phyloP scores from a whole-genome alignment of 2,329 filamentous ascomycete genomes.

The Fusarium temperatum region DNA sequence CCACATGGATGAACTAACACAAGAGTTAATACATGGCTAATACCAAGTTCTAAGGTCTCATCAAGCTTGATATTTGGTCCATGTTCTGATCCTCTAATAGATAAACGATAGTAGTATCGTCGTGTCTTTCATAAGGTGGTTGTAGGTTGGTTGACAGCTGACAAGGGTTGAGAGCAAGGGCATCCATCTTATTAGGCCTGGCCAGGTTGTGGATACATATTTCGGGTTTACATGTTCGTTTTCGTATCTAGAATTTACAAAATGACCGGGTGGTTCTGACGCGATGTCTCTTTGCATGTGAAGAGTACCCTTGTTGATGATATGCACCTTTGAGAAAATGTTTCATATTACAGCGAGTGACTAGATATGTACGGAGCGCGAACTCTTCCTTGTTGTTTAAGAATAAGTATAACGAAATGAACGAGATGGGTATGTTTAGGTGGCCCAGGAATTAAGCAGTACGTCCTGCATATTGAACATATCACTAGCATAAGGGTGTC shows the following conservation, averaged over 20 bases:
- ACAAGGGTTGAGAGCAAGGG: slow-evolving; percentile 8
- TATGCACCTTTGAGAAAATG: background rate
- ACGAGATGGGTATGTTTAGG: background rate
- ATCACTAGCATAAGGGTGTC: background rate
- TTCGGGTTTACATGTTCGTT: slow-evolving; percentile 4
- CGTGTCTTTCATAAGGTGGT: background rate
- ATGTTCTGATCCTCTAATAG: background rate
- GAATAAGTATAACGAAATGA: background rate
- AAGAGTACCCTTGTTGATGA: background rate
- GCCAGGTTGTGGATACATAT: slow-evolving; percentile 3
- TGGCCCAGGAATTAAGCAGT: background rate
- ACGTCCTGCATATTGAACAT: background rate
- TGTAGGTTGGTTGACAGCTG: background rate
- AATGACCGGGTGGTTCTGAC: background rate
- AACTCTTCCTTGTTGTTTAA: background rate
- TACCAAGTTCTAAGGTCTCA: background rate
- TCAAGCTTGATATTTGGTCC: background rate
- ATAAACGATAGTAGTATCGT: background rate
- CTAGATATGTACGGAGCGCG: background rate
- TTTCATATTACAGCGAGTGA: background rate
- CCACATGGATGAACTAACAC: no score
- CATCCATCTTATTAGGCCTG: background rate
- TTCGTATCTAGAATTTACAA: slow-evolving; percentile 5
- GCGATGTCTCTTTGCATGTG: slow-evolving; percentile 11
- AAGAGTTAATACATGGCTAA: no score